Conservation (phyloP, 2,329 filamentous ascomycete genomes). For the Botrytis hyacinthi region DNA sequence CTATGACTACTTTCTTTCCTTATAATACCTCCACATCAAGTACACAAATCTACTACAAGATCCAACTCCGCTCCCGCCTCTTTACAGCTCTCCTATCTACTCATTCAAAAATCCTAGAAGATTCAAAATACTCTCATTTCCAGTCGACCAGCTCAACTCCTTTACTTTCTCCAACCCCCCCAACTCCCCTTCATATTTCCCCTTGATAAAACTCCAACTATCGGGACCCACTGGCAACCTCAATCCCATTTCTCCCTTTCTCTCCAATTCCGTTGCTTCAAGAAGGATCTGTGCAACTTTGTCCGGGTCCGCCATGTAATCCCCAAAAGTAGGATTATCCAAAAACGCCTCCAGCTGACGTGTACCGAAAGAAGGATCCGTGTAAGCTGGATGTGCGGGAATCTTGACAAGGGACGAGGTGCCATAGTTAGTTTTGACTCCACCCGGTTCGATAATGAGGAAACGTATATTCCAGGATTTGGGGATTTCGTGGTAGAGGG, state of each 20-base stretch:
- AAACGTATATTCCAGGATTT: slow-evolving; percentile 42
- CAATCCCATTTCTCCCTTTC: slow-evolving; percentile 26
- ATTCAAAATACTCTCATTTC: background rate
- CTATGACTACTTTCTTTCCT: background rate
- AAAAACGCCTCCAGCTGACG: slow-evolving; percentile 29
- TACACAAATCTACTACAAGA: background rate
- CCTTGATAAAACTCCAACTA: slow-evolving; percentile 29
- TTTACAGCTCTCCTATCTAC: background rate
- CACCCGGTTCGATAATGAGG: slow-evolving; percentile 43
- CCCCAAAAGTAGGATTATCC: background rate
- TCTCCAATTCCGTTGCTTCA: slow-evolving; percentile 5
- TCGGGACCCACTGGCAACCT: slow-evolving; percentile 26
- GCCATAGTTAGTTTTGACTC: slow-evolving; percentile 41
- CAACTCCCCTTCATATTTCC: slow-evolving; percentile 11
- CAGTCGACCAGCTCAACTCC: slow-evolving; percentile 2
- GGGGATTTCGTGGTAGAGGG: slow-evolving; percentile 38
- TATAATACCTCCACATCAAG: background rate
- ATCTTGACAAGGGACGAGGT: background rate
- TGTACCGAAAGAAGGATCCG: slow-evolving; percentile 33
- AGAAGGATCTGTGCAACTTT: slow-evolving; percentile 24
- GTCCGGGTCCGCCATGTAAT: slow-evolving; percentile 23
- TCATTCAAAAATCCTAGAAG: background rate
- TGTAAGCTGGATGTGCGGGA: slow-evolving; percentile 27
- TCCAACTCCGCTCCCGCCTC: background rate
- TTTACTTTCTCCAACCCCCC: background rate